A percentile compares a stretch with the other conserved stretches of the same genome.
Evolutionary conservation across 495 filamentous ascomycete genomes (phyloP).

Genomic region (Penicillium salamii): DNA sequence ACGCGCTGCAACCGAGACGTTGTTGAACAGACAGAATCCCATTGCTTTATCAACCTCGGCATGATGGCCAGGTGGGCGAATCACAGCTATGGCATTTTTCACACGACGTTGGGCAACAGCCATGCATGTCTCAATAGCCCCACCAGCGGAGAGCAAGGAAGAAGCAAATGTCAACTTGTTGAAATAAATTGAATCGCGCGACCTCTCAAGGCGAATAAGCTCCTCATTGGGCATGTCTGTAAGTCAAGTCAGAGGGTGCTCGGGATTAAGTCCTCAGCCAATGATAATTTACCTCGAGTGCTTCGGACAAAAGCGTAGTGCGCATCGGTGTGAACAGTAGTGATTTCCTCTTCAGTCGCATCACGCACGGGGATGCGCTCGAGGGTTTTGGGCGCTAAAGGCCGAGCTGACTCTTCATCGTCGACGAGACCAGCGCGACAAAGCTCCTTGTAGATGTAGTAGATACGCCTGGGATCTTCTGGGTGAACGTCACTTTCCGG

Average conservation of each 20-base stretch:
- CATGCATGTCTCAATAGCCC: constrained; percentile 90
- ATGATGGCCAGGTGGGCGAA: constrained; percentile 93
- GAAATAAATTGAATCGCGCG: constrained; percentile 85
- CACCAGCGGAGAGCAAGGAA: constrained; percentile 81
- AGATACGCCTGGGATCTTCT: constrained; percentile 88
- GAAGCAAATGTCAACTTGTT: constrained; percentile 77
- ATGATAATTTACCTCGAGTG: constrained; percentile 44
- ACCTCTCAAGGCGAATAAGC: constrained; percentile 61
- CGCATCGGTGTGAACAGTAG: constrained; percentile 65
- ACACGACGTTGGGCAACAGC: constrained; percentile 74
- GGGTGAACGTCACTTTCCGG: constrained; percentile 74
- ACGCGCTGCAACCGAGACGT: constrained; percentile 84
- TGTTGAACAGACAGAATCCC: constrained; percentile 97
- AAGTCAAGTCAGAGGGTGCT: constrained; percentile 10
- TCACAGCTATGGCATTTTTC: constrained; percentile 92
- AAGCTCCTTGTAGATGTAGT: constrained; percentile 82
- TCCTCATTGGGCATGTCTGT: constrained; percentile 55
- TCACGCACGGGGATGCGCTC: constrained; percentile 71
- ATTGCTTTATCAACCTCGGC: constrained; percentile 79
- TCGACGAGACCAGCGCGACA: constrained; percentile 73
- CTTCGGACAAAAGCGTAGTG: constrained; percentile 76
- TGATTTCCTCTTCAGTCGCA: constrained; percentile 74
- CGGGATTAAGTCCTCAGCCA: neutral
- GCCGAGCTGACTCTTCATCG: constrained; percentile 45
- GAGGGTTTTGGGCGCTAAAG: constrained; percentile 59